A percentile compares a stretch with the other conserved stretches of the same genome.
phyloP scores from a whole-genome alignment of 2,329 filamentous ascomycete genomes.

The Rosellinia necatrix region DNA sequence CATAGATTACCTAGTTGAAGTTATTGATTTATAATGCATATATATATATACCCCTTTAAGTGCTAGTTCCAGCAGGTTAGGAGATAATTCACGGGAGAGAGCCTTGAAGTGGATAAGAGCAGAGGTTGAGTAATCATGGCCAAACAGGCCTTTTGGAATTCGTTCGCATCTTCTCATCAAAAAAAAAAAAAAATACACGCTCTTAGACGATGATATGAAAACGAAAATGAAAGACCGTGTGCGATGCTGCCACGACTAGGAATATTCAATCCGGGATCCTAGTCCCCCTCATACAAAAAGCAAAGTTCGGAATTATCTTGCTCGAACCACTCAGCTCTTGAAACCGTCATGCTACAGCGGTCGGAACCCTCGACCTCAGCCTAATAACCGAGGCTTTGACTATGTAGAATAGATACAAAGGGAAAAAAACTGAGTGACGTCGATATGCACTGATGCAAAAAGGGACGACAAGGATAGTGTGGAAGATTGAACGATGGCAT shows the following conservation, averaged over 20 bases:
- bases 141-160: constrained; percentile 7
- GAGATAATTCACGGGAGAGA: neutral
- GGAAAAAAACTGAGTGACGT: constrained; percentile 30
- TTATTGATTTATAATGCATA: too few relatives aligned
- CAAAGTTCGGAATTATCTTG: neutral
- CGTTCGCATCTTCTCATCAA: constrained; percentile 20
- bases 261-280: constrained; percentile 15
- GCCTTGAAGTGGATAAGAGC: neutral
- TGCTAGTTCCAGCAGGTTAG: too few relatives aligned
- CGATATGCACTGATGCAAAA: constrained; percentile 22
- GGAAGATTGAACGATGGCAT: neutral
- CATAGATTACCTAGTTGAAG: too few relatives aligned
- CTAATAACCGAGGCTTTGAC: constrained; percentile 10
- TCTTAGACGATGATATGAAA: constrained; percentile 3
- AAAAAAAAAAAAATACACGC: constrained; percentile 17
- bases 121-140: constrained; percentile 3
- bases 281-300: constrained; percentile 22
- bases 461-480: neutral
- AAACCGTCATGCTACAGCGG: constrained; percentile 26
- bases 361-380: neutral
- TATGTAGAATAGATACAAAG: constrained; percentile 39
- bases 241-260: constrained; percentile 19
- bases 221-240: constrained; percentile 10
- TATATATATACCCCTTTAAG: too few relatives aligned
- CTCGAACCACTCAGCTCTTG: constrained; percentile 8